These are phyloP conservation scores for Penicillium paradoxum DNA, from an alignment of 495 filamentous ascomycete genomes.

Conservation along the genomic window DNA sequence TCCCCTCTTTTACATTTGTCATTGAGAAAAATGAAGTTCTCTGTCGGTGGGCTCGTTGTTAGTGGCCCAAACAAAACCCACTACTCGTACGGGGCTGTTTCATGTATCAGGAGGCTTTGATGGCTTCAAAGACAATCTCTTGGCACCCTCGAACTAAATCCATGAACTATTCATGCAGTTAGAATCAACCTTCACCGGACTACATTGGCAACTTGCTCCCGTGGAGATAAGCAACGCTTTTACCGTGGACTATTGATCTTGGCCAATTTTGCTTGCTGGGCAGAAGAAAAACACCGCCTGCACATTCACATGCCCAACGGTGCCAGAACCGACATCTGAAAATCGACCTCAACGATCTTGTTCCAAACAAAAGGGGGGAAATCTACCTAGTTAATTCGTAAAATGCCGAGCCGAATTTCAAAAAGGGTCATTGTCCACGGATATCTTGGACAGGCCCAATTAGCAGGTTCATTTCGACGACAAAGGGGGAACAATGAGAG, in stretches of 20 bases:
- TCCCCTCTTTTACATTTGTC: too few relatives aligned
- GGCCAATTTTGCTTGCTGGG: background rate
- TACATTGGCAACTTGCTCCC: background rate
- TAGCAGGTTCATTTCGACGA: background rate
- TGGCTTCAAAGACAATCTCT: too few relatives aligned
- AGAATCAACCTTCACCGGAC: background rate
- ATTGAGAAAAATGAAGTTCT: too few relatives aligned
- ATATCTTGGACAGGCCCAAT: background rate
- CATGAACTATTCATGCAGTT: too few relatives aligned
- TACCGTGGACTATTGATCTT: background rate
- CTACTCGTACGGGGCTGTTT: too few relatives aligned
- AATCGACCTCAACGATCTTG: background rate
- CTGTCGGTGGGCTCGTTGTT: too few relatives aligned
- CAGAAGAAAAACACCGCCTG: background rate
- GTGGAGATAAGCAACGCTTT: background rate
- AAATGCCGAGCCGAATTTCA: background rate
- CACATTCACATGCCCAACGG: background rate
- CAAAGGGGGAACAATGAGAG: background rate
- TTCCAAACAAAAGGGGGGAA: background rate
- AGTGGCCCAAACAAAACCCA: too few relatives aligned
- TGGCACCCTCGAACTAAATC: too few relatives aligned
- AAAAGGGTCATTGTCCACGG: background rate
- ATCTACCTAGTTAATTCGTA: background rate
- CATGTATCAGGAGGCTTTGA: too few relatives aligned
- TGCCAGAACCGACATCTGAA: background rate